Base-by-base conservation (phyloP, 1,139 yeast species). In the Taiozyma sp. region DNA sequence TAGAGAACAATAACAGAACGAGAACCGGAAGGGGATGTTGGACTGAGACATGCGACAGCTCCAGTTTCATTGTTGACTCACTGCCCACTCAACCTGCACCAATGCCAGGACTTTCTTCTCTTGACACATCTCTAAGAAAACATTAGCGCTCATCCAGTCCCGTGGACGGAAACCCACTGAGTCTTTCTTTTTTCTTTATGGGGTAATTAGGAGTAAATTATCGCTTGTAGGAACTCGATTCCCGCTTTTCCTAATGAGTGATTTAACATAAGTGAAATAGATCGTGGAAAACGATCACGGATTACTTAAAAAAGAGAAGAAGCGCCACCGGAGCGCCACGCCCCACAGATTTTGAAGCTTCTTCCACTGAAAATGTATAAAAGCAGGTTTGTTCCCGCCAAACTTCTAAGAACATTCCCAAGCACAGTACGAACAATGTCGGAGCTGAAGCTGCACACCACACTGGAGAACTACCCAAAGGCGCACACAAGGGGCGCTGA, bases 391-490 rank as follows among this genome's bases (percentile, higher is more conserved):
- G 8, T 29, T n/a, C n/a, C 24, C 24, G 8, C 14, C 13, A 38
- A 38, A 38, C 9, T 38, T 12, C 8, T 38, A 6, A 38, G 41
- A 22, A 38, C 23, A 7, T 19, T 38, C 24, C 4, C 41, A 38
- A 19, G 14, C 8, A 16, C 24, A 38, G 8, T 6, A 38, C 12
- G 6, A 23, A 51, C 39, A 28, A 51, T 48, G 53, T 7, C 46
- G 13, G 51, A 48, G 12, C 49, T 59, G 43, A 54, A 50, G 39
- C 53, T 57, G 30, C 56, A 55, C 30, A 60, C 81, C 74, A 54
- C 62, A 13, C 34, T 51, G 8, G 50, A 48, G 8, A 43, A 48
- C 3, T 63, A 78, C 78, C 69, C 61, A 16, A 57, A 39, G 30
- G 48, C 46, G 4, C 63, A 60, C 44, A 48, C 53, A 9, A 16